These are phyloP conservation scores for Sequoia sempervirens DNA, from an alignment of 75 land plant species.

Conservation along the genomic window DNA sequence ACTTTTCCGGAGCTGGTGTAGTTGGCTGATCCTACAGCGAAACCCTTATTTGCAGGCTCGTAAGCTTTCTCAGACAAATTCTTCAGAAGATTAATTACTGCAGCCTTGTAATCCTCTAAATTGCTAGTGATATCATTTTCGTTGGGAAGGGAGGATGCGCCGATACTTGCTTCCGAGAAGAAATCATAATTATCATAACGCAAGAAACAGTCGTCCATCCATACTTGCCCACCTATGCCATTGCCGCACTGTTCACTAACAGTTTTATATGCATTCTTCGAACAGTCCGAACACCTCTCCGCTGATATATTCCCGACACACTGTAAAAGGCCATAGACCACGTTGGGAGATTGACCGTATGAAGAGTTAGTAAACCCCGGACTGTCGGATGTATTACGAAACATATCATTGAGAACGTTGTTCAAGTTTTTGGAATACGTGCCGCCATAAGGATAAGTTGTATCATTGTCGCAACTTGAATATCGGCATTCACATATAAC, in stretches of 20 bases:
- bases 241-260: neutral
- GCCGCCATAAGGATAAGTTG: neutral
- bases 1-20: neutral
- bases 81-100: neutral
- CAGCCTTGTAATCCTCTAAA: neutral
- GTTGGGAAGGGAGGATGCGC: neutral
- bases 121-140: neutral
- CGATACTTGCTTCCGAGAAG: neutral
- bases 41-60: neutral
- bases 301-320: neutral
- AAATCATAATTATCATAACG: neutral
- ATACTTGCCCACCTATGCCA: neutral
- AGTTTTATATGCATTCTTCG: neutral
- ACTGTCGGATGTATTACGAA: neutral
- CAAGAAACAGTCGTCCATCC: neutral
- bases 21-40: neutral
- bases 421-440: neutral
- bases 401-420: neutral
- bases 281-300: neutral
- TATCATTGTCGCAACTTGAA: neutral
- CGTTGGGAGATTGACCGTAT: neutral
- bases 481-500: neutral
- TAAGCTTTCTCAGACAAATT: neutral
- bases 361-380: neutral
- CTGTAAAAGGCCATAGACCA: neutral